phyloP scores from a whole-genome alignment of 2,329 filamentous ascomycete genomes.

The Fusarium sacchari region DNA sequence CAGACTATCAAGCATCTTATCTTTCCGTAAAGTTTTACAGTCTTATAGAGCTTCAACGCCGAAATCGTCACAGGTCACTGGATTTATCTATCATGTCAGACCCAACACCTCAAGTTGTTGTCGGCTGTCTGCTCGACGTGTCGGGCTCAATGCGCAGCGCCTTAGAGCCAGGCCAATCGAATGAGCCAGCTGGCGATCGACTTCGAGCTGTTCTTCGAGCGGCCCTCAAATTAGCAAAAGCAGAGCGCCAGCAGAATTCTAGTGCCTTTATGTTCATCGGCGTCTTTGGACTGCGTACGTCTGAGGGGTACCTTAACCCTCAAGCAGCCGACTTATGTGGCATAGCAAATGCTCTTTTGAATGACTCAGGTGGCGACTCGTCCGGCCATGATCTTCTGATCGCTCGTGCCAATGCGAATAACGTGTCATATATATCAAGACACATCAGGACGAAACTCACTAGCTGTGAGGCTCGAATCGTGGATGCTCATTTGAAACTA shows the following conservation, averaged over 20 bases:
- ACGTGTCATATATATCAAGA: background rate
- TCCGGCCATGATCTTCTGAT: background rate
- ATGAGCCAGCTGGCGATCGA: background rate
- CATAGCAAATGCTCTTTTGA: background rate
- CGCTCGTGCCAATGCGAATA: background rate
- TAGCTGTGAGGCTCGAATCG: background rate
- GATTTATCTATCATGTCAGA: background rate
- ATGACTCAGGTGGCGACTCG: background rate
- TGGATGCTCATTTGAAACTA: background rate
- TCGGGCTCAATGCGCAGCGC: background rate
- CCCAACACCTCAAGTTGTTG: background rate
- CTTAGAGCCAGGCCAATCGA: background rate
- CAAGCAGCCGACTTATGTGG: background rate
- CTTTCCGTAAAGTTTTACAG: background rate
- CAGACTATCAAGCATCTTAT: accelerated
- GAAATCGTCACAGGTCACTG: background rate
- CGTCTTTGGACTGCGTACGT: background rate
- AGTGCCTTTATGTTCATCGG: background rate
- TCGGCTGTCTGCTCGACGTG: background rate
- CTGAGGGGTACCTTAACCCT: background rate
- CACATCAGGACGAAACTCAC: background rate
- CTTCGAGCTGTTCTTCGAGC: background rate
- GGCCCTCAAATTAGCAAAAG: background rate
- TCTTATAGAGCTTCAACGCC: background rate
- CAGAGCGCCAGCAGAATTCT: background rate